Conservation (phyloP, 1,284 basidiomycete genomes). For the Pyrrhoderma lamaoense region DNA sequence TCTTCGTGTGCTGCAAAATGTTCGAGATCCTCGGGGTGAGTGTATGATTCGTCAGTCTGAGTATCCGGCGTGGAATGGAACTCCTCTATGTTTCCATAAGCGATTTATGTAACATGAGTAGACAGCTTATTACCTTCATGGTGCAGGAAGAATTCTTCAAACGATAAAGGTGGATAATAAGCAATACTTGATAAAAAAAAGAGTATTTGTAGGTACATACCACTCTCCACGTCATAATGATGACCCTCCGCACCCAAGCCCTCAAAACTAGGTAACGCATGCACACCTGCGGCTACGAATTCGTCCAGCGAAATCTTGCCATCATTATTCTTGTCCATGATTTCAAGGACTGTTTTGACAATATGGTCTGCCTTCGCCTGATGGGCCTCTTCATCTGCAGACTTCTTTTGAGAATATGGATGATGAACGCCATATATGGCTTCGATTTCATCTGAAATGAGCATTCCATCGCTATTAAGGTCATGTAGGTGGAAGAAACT, state of each 20-base stretch:
- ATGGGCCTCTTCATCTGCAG: constrained; percentile 76
- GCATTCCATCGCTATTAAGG: constrained; percentile 73
- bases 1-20: constrained; percentile 84
- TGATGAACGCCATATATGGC: constrained; percentile 96
- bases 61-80: constrained; percentile 96
- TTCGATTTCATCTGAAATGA: constrained; percentile 80
- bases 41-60: constrained; percentile 92
- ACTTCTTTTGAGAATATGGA: constrained; percentile 83
- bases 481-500: constrained; percentile 91
- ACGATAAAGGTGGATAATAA: too few species aligned
- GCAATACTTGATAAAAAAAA: too few species aligned
- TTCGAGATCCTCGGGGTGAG: constrained; percentile 84
- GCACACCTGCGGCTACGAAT: constrained; percentile 72
- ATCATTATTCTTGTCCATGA: constrained; percentile 76
- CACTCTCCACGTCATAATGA: constrained; percentile 87
- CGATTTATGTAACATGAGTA: constrained; percentile 2
- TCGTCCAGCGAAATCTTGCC: constrained; percentile 75
- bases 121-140: constrained; percentile 66
- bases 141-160: constrained; percentile 83
- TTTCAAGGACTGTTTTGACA: constrained; percentile 65
- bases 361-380: constrained; percentile 82
- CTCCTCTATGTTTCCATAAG: constrained; percentile 47
- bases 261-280: constrained; percentile 81
- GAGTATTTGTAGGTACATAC: constrained; percentile 38
- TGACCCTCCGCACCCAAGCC: constrained; percentile 85